Base-by-base conservation (phyloP, 1,284 basidiomycete genomes). In the Gymnopus androsaceus region DNA sequence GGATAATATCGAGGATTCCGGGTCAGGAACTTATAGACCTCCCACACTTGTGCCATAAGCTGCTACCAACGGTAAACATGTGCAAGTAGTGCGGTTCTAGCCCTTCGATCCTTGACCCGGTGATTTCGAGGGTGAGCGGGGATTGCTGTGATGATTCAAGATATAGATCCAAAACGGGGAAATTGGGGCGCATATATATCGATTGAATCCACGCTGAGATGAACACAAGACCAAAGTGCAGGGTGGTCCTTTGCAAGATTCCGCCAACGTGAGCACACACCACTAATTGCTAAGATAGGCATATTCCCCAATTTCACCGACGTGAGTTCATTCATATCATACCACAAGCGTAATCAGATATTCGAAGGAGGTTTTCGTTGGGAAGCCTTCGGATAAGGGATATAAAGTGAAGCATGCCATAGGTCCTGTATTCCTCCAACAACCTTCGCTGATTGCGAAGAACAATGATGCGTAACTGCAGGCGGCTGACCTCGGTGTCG, bases 251-350 rank as follows among this genome's bases (percentile, higher is more conserved):
- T 45, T 14, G 44, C 52, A 12, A 54, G 34, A 28, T 47, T 31
- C n/a, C 45, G 31, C 52, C 52, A 54, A 9, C 25, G 31, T n/a
- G 34, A 27, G 33, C 52, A 54, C 7, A 54, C 52, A 25, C 34
- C 12, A 17, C 25, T 36, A 17, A 54, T 47, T 8, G 31, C 17
- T 11, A 50, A 25, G 3, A 36, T 36, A 27, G 48, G 51, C 41
- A 54, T 45, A 12, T 17, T 37, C 23, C n/a, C 8, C 5, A 54
- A n/a, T 15, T 27, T 15, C 5, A n/a, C 21, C 17, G 40, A 45
- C 14, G 33, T 45, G 34, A 47, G 23, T 14, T 46, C 23, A 12
- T 45, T 45, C 8, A 38, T 27, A 27, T 12, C 17, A 21, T 27
- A 27, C n/a, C 17, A 21, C 44, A 45, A 1, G 40, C 28, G 7